A percentile compares a stretch with the other conserved stretches of the same genome.
These are phyloP conservation scores for Botryobasidium botryosum DNA, from an alignment of 768 basidiomycete genomes.

Conservation along the genomic window DNA sequence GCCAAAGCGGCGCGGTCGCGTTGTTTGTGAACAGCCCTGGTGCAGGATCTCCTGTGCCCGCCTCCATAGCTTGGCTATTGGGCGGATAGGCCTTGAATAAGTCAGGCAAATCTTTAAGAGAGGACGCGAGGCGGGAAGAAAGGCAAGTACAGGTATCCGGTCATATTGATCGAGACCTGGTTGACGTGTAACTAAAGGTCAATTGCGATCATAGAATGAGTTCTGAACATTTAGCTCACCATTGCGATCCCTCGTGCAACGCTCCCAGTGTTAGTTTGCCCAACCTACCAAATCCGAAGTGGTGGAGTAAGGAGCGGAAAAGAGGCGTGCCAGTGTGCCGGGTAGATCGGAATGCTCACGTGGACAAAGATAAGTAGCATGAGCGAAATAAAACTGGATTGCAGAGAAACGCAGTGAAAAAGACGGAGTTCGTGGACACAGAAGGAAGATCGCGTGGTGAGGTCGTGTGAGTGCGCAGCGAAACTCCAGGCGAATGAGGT, in stretches of 20 bases:
- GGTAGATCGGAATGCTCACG: conserved; percentile 8
- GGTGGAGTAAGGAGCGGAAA: not conserved
- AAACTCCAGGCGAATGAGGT: not conserved
- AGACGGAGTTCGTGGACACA: no score
- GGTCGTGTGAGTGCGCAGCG: not conserved
- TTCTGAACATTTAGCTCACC: conserved; percentile 1
- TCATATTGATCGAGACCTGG: conserved; percentile 11
- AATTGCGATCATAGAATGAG: not conserved
- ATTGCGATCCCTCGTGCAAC: conserved; percentile 10
- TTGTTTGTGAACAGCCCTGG: conserved; percentile 11
- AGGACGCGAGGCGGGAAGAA: no score
- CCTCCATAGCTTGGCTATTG: conserved; percentile 5
- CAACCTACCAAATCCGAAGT: conserved; percentile 7
- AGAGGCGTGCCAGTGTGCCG: not conserved
- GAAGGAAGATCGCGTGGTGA: not conserved
- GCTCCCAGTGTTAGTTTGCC: conserved; percentile 10
- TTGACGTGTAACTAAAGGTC: not conserved
- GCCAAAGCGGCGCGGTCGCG: conserved; percentile 8
- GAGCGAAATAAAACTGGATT: conserved; percentile 9
- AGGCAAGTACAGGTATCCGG: conserved; percentile 9
- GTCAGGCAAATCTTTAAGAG: not conserved
- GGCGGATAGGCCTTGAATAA: conserved; percentile 3
- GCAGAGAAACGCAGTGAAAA: no score
- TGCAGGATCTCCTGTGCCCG: conserved; percentile 9
- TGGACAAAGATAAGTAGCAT: conserved; percentile 13